A percentile compares a stretch with the other conserved stretches of the same genome.
Conservation (phyloP, 2,329 filamentous ascomycete species). For the Xylogone sp. region DNA sequence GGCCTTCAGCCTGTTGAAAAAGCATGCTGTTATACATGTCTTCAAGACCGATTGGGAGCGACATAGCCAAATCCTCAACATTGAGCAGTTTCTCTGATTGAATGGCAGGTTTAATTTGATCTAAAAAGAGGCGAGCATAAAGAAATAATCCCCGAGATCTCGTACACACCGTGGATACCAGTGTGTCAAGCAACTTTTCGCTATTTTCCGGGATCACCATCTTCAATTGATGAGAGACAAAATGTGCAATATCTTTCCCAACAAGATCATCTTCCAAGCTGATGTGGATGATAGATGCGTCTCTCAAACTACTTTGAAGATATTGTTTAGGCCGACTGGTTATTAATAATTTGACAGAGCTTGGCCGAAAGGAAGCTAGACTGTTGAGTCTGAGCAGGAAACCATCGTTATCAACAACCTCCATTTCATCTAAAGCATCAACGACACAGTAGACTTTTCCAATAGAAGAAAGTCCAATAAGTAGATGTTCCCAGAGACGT, state of each 20-base stretch:
- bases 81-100: neutral
- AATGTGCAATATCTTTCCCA: constrained; percentile 9
- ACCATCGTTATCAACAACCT: neutral
- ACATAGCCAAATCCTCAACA: neutral
- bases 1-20: constrained; percentile 2
- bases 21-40: constrained; percentile 4
- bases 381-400: neutral
- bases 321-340: constrained; percentile 10
- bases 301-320: constrained; percentile 6
- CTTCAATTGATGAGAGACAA: constrained; percentile 9
- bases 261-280: constrained; percentile 7
- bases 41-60: neutral
- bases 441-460: constrained; percentile 39
- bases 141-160: constrained; percentile 15
- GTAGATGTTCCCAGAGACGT: constrained; percentile 28
- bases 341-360: constrained; percentile 8
- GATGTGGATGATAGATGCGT: constrained; percentile 6
- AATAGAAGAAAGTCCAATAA: constrained; percentile 13
- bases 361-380: neutral
- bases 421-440: constrained; percentile 30
- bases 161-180: neutral
- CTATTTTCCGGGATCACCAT: constrained; percentile 7
- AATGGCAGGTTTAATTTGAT: constrained; percentile 7
- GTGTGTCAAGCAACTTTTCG: constrained; percentile 2
- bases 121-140: constrained; percentile 19